phyloP scores from a whole-genome alignment of 352 stramenopile species.

The Phytophthora aleatoria region DNA sequence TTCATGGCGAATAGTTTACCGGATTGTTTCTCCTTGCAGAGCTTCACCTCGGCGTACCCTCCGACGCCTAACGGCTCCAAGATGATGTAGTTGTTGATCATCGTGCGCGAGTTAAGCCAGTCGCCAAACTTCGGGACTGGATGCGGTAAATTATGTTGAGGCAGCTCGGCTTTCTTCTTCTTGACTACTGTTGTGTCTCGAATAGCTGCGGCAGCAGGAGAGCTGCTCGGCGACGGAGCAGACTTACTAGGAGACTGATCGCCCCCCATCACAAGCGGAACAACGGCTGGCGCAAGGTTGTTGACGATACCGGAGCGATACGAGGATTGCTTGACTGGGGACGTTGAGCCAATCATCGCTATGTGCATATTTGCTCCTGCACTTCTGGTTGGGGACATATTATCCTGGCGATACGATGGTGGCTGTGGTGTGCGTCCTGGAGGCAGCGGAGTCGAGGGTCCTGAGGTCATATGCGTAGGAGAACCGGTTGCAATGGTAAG shows the following conservation, averaged over 20 bases:
- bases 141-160: constrained; percentile 76
- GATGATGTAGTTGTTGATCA: constrained; percentile 96
- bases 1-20: constrained; percentile 86
- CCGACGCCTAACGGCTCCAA: constrained; percentile 84
- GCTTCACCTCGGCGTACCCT: constrained; percentile 91
- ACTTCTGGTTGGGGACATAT: constrained; percentile 50
- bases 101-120: constrained; percentile 86
- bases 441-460: not conserved
- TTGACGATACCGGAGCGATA: constrained; percentile 61
- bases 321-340: constrained; percentile 46
- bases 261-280: constrained; percentile 39
- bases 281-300: constrained; percentile 34
- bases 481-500: constrained; percentile 18
- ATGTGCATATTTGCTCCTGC: constrained; percentile 18
- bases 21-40: constrained; percentile 84
- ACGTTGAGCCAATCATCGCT: constrained; percentile 20
- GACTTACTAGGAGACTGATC: constrained; percentile 23
- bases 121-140: constrained; percentile 82
- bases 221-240: constrained; percentile 8
- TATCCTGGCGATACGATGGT: constrained; percentile 36
- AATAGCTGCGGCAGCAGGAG: constrained; percentile 36
- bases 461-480: constrained; percentile 8
- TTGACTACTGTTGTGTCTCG: constrained; percentile 83
- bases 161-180: constrained; percentile 80
- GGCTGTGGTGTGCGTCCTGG: constrained; percentile 33